Base-by-base conservation (phyloP, 1,139 yeast genomes). In the Suhomyces chickasaworum region DNA sequence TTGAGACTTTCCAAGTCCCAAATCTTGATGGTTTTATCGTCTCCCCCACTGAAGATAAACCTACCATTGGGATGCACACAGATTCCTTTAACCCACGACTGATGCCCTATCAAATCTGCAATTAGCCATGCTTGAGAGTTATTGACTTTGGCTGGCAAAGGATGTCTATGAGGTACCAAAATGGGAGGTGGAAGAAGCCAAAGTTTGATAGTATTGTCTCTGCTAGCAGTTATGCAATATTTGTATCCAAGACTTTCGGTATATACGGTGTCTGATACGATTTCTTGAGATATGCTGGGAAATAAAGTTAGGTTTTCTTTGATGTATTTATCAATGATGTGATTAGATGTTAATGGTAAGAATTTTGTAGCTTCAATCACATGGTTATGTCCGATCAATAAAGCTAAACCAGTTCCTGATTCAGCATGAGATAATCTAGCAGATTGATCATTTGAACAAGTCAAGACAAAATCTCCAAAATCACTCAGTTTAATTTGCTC, bases 381-480 rank as follows among this genome's bases (percentile, higher is more conserved):
- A 65, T 89, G 96, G 17, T 78, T 78, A 65, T 91, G 97, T 0
- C 95, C 95, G 22, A 84, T 64, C 55, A 89, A 75, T 40, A 84
- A 68, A 1, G 89, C 80, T 15, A 85, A 65, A 3, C 90, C 90
- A 2, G 83, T 83, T 0, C 93, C 90, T 1, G 86, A 74, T 17
- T 75, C 79, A 42, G 82, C 80, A 48, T 74, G 74, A 1, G 88
- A 78, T 29, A 90, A 64, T 53, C 96, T 68, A 1, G 86, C 79
- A 35, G 88, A 79, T 48, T 86, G 89, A 65, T 90, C 98, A 53
- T 86, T 87, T 7, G 96, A 87, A 37, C 91, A 89, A 0, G 95
- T 84, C 16, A 90, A 53, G 2, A 89, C 54, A 56, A 77, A 86
- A 45, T 83, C 86, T 3, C 84, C 84, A 23, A 60, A 52, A 3